These are phyloP conservation scores for Fomitopsis schrenkii DNA, from an alignment of 1,284 basidiomycete genomes.

Conservation along the genomic window DNA sequence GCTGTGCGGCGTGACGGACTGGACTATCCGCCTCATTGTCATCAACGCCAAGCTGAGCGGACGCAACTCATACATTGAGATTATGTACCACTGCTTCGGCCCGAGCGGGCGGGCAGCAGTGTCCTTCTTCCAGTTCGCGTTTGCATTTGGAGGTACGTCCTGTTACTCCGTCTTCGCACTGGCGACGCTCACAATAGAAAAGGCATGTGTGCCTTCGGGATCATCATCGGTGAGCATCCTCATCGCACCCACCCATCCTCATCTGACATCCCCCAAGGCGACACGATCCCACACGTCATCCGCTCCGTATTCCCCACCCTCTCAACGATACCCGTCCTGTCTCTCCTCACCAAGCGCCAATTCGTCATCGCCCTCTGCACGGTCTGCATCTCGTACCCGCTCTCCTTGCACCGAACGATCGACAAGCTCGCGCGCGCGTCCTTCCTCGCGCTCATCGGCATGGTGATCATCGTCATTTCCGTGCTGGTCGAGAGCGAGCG, in stretches of 20 bases:
- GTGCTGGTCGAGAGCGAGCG: slow-evolving; percentile 86
- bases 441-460: slow-evolving; percentile 84
- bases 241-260: slow-evolving; percentile 30
- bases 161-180: neutral
- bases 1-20: slow-evolving; percentile 88
- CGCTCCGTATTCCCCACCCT: slow-evolving; percentile 83
- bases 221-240: slow-evolving; percentile 66
- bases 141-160: slow-evolving; percentile 84
- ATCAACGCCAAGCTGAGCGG: slow-evolving; percentile 96
- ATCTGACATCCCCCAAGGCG: slow-evolving; percentile 57
- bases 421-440: slow-evolving; percentile 95
- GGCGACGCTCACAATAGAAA: neutral
- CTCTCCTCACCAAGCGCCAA: slow-evolving; percentile 79
- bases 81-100: slow-evolving; percentile 96
- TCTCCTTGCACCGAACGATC: slow-evolving; percentile 96
- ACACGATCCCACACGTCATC: slow-evolving; percentile 96
- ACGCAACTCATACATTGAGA: slow-evolving; percentile 90
- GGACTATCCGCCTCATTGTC: slow-evolving; percentile 96
- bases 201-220: slow-evolving; percentile 96
- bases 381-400: slow-evolving; percentile 86
- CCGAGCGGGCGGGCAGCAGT: slow-evolving; percentile 84
- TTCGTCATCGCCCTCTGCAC: slow-evolving; percentile 88
- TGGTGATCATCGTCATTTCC: slow-evolving; percentile 90
- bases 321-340: slow-evolving; percentile 63
- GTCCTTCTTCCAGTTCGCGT: slow-evolving; percentile 96